phyloP scores from a whole-genome alignment of 2,329 filamentous ascomycete species.

The Colletotrichum sansevieriae region DNA sequence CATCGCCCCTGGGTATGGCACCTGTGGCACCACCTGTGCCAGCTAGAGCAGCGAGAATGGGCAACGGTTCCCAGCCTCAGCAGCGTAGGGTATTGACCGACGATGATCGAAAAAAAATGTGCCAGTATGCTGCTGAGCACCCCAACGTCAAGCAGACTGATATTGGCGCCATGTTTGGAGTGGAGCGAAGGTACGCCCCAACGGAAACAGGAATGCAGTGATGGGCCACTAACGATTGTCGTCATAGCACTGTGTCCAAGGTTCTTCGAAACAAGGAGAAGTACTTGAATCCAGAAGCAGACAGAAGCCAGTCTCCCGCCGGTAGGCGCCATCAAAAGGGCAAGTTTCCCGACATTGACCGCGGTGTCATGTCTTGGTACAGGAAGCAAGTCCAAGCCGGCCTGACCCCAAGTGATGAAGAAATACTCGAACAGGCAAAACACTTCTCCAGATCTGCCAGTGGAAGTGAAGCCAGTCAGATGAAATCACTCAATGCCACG shows the following conservation, averaged over 20 bases:
- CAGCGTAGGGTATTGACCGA: conserved; percentile 91
- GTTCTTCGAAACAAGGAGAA: conserved; percentile 95
- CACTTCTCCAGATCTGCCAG: conserved; percentile 79
- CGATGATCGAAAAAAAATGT: conserved; percentile 92
- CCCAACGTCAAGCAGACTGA: conserved; percentile 94
- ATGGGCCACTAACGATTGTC: conserved; percentile 47
- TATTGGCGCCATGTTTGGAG: conserved; percentile 94
- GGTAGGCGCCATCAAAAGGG: conserved; percentile 79
- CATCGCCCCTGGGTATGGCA: conserved; percentile 71
- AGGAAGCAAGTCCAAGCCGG: conserved; percentile 85
- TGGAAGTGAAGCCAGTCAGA: conserved; percentile 72
- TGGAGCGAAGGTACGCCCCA: conserved; percentile 88
- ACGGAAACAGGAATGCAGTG: not conserved
- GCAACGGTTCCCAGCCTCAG: conserved; percentile 66
- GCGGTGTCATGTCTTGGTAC: conserved; percentile 89
- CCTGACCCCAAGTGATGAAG: conserved; percentile 79
- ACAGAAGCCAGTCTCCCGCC: conserved; percentile 81
- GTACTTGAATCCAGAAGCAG: conserved; percentile 82
- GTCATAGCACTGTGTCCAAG: conserved; percentile 93
- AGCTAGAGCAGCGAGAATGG: conserved; percentile 64
- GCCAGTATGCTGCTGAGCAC: conserved; percentile 90
- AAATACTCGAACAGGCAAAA: conserved; percentile 85
- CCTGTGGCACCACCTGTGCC: conserved; percentile 62
- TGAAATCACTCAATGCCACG: conserved; percentile 77
- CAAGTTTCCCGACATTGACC: conserved; percentile 90